Evolutionary conservation across 1,284 basidiomycete genomes (phyloP).

Genomic region (Vanrija sp.): DNA sequence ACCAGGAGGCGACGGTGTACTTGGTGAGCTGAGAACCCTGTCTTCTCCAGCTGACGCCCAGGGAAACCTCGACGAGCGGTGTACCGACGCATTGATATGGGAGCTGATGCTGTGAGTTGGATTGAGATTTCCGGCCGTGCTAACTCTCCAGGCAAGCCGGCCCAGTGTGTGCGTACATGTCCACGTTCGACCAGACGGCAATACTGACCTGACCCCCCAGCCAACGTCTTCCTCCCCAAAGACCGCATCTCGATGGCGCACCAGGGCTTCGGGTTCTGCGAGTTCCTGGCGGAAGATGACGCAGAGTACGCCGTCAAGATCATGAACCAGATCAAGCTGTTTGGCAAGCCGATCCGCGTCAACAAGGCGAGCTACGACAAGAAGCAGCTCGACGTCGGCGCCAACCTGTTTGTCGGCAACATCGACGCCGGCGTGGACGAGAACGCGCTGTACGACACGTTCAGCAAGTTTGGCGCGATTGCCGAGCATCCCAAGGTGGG

Average conservation of each 20-base stretch:
- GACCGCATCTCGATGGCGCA: slow-evolving; percentile 97
- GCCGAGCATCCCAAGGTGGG: slow-evolving; percentile 89
- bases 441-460: slow-evolving; percentile 86
- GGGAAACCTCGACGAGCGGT: slow-evolving; percentile 96
- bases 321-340: slow-evolving; percentile 99
- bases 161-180: slow-evolving; percentile 71
- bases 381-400: slow-evolving; percentile 96
- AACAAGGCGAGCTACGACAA: slow-evolving; percentile 98
- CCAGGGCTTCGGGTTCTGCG: slow-evolving; percentile 98
- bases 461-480: slow-evolving; percentile 88
- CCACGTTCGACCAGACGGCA: background rate
- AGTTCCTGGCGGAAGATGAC: slow-evolving; percentile 96
- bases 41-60: slow-evolving; percentile 38
- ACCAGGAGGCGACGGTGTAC: slow-evolving; percentile 93
- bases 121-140: background rate
- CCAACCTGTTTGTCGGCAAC: slow-evolving; percentile 94
- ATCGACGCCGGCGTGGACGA: slow-evolving; percentile 93
- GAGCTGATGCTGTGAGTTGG: slow-evolving; percentile 77
- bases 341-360: slow-evolving; percentile 95
- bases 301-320: slow-evolving; percentile 99
- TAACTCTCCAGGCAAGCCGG: slow-evolving; percentile 68
- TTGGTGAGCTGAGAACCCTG: slow-evolving; percentile 57
- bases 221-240: slow-evolving; percentile 98
- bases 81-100: slow-evolving; percentile 91
- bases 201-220: slow-evolving; percentile 50